Conservation (phyloP, 306 rosid species). For the Begonia loranthoides region DNA sequence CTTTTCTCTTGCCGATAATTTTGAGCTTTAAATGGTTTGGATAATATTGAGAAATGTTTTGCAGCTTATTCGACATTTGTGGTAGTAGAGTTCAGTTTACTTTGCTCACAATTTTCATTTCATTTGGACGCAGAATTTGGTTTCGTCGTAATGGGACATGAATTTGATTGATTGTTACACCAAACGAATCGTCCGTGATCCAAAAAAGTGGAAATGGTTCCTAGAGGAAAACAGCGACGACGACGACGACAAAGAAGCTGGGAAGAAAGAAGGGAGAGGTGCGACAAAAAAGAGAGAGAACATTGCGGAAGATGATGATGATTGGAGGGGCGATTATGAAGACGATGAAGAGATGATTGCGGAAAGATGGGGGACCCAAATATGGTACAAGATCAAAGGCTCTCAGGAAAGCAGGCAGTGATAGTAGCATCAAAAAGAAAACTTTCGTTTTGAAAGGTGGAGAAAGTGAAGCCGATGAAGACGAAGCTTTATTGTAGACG, state of each 20-base stretch:
- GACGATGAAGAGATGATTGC: conserved; percentile 30
- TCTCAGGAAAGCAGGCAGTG: conserved; percentile 12
- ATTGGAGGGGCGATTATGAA: conserved; percentile 63
- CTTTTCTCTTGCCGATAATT: too few relatives aligned
- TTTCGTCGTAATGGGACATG: conserved; percentile 58
- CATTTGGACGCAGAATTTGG: conserved; percentile 60
- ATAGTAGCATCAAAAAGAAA: conserved; percentile 23
- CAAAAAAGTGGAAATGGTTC: conserved; percentile 70
- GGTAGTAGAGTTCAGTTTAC: too few relatives aligned
- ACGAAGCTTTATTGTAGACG: conserved; percentile 19
- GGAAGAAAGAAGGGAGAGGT: conserved; percentile 13
- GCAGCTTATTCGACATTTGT: too few relatives aligned
- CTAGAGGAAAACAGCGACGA: conserved; percentile 48
- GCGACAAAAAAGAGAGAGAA: conserved; percentile 34
- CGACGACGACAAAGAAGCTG: conserved; percentile 21
- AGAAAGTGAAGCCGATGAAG: conserved; percentile 1
- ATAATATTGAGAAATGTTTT: too few relatives aligned
- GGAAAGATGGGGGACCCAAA: conserved; percentile 27
- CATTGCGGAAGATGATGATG: conserved; percentile 26
- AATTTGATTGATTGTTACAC: conserved; percentile 71
- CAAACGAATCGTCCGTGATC: conserved; percentile 34
- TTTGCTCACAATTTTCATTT: not conserved
- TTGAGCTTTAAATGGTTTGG: too few relatives aligned
- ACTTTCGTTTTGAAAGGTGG: conserved; percentile 1
- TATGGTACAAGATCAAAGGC: conserved; percentile 55